phyloP scores from a whole-genome alignment of 164 flowering plant genomes.

The Brasenia schreberi region DNA sequence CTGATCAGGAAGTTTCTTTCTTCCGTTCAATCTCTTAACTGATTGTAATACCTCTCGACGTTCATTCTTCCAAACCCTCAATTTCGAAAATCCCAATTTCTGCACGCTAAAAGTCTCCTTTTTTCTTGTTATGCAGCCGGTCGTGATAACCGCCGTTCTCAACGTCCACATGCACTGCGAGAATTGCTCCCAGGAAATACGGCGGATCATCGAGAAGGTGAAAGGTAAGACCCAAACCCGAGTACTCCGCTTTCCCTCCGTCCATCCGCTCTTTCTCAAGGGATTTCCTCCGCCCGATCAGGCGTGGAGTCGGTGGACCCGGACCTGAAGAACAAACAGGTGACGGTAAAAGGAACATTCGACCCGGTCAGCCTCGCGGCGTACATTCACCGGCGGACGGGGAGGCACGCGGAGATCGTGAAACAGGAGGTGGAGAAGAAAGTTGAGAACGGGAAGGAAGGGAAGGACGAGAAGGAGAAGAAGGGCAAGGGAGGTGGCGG shows the following conservation, averaged over 20 bases:
- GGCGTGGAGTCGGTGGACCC: constrained; percentile 71
- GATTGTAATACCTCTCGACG: too few relatives aligned
- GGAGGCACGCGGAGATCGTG: constrained; percentile 56
- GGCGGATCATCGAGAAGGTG: constrained; percentile 50
- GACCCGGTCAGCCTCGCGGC: constrained; percentile 56
- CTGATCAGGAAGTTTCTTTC: too few relatives aligned
- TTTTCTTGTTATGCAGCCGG: constrained; percentile 26
- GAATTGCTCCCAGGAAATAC: constrained; percentile 66
- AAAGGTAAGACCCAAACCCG: constrained; percentile 24
- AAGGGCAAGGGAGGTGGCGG: constrained; percentile 5
- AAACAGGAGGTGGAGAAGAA: constrained; percentile 42
- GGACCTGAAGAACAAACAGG: constrained; percentile 65
- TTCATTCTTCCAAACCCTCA: not conserved
- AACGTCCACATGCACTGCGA: constrained; percentile 80
- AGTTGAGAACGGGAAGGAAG: constrained; percentile 20
- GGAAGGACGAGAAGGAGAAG: constrained; percentile 14
- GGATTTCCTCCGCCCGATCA: constrained; percentile 6
- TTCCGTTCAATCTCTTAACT: too few relatives aligned
- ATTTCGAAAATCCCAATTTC: not conserved
- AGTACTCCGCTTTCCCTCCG: not conserved
- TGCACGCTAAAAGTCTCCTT: not conserved
- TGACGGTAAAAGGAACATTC: constrained; percentile 62
- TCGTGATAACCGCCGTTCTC: constrained; percentile 39
- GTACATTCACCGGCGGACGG: constrained; percentile 64
- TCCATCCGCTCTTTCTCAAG: not conserved